These are phyloP conservation scores for Wickerhamomyces sp. DNA, from an alignment of 1,139 yeast genomes.

Conservation along the genomic window DNA sequence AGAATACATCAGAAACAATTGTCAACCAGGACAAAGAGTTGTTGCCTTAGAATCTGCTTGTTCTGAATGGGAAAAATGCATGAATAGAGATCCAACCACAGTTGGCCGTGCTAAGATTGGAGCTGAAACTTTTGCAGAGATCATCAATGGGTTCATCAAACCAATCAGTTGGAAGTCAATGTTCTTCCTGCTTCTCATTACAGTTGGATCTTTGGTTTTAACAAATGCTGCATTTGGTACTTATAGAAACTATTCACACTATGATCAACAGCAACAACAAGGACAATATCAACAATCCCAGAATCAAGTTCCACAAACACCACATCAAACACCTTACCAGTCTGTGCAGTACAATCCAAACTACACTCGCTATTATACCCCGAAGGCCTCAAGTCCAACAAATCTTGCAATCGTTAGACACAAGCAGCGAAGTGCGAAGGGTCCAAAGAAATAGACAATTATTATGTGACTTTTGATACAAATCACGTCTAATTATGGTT, in stretches of 20 bases:
- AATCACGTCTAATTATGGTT: no score
- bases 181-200: constrained; percentile 38
- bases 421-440: constrained; percentile 11
- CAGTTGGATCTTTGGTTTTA: constrained; percentile 39
- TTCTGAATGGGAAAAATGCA: constrained; percentile 73
- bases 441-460: constrained; percentile 3
- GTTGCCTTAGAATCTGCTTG: constrained; percentile 80
- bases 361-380: constrained; percentile 22
- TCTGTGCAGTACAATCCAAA: constrained; percentile 17
- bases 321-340: constrained; percentile 18
- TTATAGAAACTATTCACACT: constrained; percentile 25
- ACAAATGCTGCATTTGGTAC: constrained; percentile 41
- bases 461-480: background rate
- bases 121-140: constrained; percentile 80
- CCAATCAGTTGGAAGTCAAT: constrained; percentile 77
- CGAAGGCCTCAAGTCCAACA: constrained; percentile 17
- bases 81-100: constrained; percentile 76
- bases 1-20: constrained; percentile 68
- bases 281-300: constrained; percentile 4
- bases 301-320: constrained; percentile 17
- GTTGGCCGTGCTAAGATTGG: constrained; percentile 75
- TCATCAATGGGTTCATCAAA: constrained; percentile 68
- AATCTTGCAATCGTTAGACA: constrained; percentile 15
- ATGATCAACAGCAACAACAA: constrained; percentile 2
- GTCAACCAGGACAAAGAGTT: constrained; percentile 49